phyloP scores from a whole-genome alignment of 306 rosid genomes.

The Purshia tridentata region DNA sequence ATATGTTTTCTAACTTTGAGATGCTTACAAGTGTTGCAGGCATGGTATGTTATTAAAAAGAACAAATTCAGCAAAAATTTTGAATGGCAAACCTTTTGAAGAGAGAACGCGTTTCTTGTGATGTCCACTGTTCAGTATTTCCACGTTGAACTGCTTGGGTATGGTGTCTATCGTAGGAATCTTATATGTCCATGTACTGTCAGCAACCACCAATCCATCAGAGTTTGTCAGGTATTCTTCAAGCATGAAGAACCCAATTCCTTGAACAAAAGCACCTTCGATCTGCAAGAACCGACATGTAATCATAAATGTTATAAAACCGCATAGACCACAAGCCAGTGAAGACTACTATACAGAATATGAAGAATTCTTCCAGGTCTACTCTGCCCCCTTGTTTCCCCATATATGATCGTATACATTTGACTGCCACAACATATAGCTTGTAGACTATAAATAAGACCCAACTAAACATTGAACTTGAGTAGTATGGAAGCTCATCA shows the following conservation, averaged over 20 bases:
- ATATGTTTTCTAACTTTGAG: not conserved
- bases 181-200: slow-evolving; percentile 87
- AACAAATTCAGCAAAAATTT: not conserved
- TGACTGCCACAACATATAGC: not conserved
- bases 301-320: not conserved
- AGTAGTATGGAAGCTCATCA: not conserved
- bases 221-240: slow-evolving; percentile 67
- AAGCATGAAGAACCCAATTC: slow-evolving; percentile 84
- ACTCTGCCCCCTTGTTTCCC: not conserved
- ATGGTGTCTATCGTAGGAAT: slow-evolving; percentile 86
- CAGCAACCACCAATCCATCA: slow-evolving; percentile 64
- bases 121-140: slow-evolving; percentile 72
- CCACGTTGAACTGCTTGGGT: slow-evolving; percentile 76
- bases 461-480: not conserved
- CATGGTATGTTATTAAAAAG: not conserved
- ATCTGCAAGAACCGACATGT: slow-evolving; percentile 55
- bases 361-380: not conserved
- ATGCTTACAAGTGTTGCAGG: not conserved
- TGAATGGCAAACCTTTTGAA: slow-evolving; percentile 65
- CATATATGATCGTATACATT: not conserved
- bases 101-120: slow-evolving; percentile 78
- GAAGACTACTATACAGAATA: not conserved
- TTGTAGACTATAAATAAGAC: not conserved
- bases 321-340: not conserved
- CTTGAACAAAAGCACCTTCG: slow-evolving; percentile 95